Conservation (phyloP, 2,329 filamentous ascomycete species). For the Alternaria burnsii region DNA sequence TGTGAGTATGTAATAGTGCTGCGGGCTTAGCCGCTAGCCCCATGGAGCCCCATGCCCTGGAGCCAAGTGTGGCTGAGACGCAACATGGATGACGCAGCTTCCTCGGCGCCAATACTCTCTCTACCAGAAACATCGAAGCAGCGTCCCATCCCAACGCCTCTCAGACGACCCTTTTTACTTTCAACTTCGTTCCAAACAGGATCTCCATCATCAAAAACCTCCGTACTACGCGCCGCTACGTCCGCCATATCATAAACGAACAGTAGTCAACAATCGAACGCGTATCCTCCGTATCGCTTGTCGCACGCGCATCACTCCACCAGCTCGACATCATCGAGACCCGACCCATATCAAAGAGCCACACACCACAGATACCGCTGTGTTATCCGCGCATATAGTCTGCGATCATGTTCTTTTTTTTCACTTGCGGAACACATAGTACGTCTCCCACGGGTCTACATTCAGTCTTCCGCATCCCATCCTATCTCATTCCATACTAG, state of each 20-base stretch:
- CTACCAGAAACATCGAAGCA: not conserved
- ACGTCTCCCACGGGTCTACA: constrained; percentile 21
- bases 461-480: not conserved
- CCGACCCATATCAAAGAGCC: not conserved
- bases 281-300: not conserved
- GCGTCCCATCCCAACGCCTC: not conserved
- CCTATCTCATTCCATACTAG: not conserved
- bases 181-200: not conserved
- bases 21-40: constrained; percentile 4
- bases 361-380: not conserved
- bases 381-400: constrained; percentile 3
- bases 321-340: not conserved
- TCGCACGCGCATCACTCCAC: constrained; percentile 2
- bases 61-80: constrained; percentile 18
- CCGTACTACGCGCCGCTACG: not conserved
- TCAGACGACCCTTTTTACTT: not conserved
- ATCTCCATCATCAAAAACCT: not conserved
- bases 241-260: not conserved
- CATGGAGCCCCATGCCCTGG: not conserved
- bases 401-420: constrained; percentile 57
- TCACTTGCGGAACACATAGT: constrained; percentile 61
- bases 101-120: constrained; percentile 16
- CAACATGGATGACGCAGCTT: constrained; percentile 16
- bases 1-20: not conserved
- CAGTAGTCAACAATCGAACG: not conserved